Conservation (phyloP, 495 filamentous ascomycete genomes). For the Aspergillus conjunctus region DNA sequence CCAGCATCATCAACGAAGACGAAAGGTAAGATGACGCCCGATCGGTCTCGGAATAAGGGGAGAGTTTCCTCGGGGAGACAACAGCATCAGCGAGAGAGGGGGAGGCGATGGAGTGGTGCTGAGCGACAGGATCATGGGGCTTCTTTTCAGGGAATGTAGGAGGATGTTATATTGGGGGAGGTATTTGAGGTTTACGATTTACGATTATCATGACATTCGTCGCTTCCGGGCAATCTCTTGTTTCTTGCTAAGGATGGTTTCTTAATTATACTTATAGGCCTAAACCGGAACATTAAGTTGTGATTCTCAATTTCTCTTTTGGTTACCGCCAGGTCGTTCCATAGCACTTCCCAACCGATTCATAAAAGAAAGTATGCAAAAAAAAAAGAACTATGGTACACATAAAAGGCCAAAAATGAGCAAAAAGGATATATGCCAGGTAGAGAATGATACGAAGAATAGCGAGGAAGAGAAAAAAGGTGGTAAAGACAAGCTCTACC, state of each 20-base stretch:
- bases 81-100: constrained; percentile 22
- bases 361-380: neutral
- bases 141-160: constrained; percentile 8
- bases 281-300: too few relatives aligned
- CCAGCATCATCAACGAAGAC: constrained; percentile 17
- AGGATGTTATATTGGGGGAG: neutral
- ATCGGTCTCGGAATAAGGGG: constrained; percentile 19
- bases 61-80: constrained; percentile 17
- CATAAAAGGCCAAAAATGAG: neutral
- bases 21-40: constrained; percentile 18
- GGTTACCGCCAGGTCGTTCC: constrained; percentile 8
- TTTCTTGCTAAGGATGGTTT: too few relatives aligned
- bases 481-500: constrained; percentile 12
- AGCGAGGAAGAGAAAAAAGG: neutral
- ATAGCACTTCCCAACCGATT: neutral
- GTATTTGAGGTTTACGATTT: neutral
- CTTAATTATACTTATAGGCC: too few relatives aligned
- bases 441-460: neutral
- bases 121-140: constrained; percentile 19
- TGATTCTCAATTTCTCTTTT: neutral
- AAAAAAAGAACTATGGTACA: constrained; percentile 14
- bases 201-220: neutral
- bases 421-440: constrained; percentile 3
- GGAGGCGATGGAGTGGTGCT: constrained; percentile 26
- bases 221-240: too few relatives aligned